Conservation (phyloP, 2,329 filamentous ascomycete genomes). For the Neodidymelliopsis sp. region DNA sequence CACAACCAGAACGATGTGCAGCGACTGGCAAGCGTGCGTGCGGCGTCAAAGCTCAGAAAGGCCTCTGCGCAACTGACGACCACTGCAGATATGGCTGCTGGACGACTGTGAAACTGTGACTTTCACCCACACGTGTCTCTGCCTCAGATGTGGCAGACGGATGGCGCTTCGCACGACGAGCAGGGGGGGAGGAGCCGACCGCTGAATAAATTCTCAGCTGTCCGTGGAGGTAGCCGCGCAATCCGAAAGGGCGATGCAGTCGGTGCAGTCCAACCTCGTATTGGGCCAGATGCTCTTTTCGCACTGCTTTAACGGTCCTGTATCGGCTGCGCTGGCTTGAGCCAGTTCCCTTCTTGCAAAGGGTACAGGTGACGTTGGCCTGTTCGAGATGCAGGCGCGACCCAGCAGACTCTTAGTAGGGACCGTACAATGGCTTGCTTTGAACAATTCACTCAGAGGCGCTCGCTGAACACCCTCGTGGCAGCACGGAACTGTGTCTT, state of each 20-base stretch:
- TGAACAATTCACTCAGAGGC: conserved; percentile 1
- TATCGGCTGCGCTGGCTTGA: conserved; percentile 6
- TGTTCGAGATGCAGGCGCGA: conserved; percentile 10
- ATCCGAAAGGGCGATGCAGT: conserved; percentile 13
- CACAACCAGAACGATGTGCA: conserved; percentile 16
- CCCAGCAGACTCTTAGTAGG: conserved; percentile 6
- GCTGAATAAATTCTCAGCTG: conserved; percentile 19
- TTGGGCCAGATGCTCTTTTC: conserved; percentile 8
- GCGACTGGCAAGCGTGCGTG: conserved; percentile 15
- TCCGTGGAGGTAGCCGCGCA: conserved; percentile 20
- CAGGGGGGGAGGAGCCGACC: conserved; percentile 15
- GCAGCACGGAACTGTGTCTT: conserved; percentile 5
- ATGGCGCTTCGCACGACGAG: conserved; percentile 9
- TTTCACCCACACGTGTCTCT: conserved; percentile 8
- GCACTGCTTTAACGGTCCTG: conserved; percentile 12
- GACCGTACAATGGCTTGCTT: conserved; percentile 6
- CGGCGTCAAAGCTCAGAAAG: conserved; percentile 16
- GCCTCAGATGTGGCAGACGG: conserved; percentile 13
- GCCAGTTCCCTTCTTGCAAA: conserved; percentile 15
- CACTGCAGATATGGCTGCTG: conserved; percentile 14
- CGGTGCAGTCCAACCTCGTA: conserved; percentile 14
- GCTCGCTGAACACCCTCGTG: conserved; percentile 13
- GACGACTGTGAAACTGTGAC: conserved; percentile 16
- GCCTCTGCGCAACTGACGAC: conserved; percentile 20
- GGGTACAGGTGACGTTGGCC: conserved; percentile 2